Conservation (phyloP, 805 yeast genomes). For the Pichia heedii region DNA sequence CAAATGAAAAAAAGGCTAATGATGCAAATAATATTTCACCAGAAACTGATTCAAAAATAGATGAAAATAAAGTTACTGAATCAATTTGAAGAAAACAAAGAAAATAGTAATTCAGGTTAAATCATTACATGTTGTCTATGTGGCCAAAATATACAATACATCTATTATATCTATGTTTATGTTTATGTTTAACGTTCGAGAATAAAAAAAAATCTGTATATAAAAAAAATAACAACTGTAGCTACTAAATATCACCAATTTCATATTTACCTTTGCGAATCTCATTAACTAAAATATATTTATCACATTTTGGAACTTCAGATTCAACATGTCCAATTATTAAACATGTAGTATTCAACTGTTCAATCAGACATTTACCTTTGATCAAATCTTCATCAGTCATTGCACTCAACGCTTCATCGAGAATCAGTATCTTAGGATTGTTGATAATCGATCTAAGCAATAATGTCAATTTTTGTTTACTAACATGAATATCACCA, state of each 20-base stretch:
- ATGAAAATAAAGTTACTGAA: too few relatives aligned
- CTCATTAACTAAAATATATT: constrained; percentile 31
- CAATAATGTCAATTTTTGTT: constrained; percentile 72
- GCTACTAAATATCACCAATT: constrained; percentile 20
- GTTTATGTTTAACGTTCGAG: too few relatives aligned
- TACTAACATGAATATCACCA: constrained; percentile 49
- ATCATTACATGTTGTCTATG: too few relatives aligned
- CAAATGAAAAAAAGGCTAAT: not conserved
- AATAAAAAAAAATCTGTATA: too few relatives aligned
- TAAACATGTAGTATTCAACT: constrained; percentile 59
- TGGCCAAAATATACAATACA: too few relatives aligned
- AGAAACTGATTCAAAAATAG: not conserved
- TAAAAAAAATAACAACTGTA: too few relatives aligned
- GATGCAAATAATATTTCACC: not conserved
- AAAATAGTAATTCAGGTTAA: too few relatives aligned
- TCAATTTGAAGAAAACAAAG: too few relatives aligned
- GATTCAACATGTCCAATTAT: constrained; percentile 75
- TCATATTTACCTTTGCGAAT: constrained; percentile 25
- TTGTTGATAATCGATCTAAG: constrained; percentile 68
- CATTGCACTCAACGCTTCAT: constrained; percentile 92
- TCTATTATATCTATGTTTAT: too few relatives aligned
- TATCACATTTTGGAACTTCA: constrained; percentile 70
- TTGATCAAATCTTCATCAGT: constrained; percentile 48
- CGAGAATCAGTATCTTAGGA: constrained; percentile 74
- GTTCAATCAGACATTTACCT: constrained; percentile 44